phyloP scores from a whole-genome alignment of 1,284 basidiomycete genomes.

The Rhodotorula glutinis region DNA sequence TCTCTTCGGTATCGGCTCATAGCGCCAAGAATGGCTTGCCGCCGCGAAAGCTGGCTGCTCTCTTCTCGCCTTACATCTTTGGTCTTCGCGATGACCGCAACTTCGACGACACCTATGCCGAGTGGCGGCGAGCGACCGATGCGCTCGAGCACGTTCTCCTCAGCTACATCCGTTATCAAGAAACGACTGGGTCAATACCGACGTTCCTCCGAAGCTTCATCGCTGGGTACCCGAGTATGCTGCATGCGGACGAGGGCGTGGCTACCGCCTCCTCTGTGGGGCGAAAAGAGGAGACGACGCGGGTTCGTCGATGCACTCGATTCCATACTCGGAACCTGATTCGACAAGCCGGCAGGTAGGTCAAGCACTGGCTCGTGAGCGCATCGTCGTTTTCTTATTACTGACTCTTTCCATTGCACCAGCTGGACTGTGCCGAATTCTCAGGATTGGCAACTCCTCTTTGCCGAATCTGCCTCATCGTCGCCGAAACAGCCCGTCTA shows the following conservation, averaged over 20 bases:
- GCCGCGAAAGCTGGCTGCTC: constrained; percentile 52
- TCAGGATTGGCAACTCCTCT: constrained; percentile 40
- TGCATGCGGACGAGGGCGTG: constrained; percentile 18
- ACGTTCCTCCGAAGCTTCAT: constrained; percentile 43
- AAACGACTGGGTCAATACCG: constrained; percentile 33
- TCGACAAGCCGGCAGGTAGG: constrained; percentile 17
- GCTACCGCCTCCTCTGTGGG: constrained; percentile 18
- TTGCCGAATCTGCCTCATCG: constrained; percentile 15
- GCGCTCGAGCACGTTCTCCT: constrained; percentile 85
- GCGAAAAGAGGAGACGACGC: constrained; percentile 31
- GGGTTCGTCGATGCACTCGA: constrained; percentile 34
- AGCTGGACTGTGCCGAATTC: constrained; percentile 44
- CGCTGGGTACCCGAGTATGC: constrained; percentile 35
- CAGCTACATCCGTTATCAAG: constrained; percentile 55
- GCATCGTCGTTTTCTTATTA: background rate
- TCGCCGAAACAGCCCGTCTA: constrained; percentile 31
- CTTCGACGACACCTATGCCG: constrained; percentile 72
- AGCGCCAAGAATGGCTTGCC: constrained; percentile 41
- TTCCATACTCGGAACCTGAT: constrained; percentile 44
- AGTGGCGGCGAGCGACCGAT: constrained; percentile 73
- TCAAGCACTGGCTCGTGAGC: no score
- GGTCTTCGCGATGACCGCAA: constrained; percentile 64
- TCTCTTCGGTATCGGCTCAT: constrained; percentile 32
- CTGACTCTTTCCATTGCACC: background rate
- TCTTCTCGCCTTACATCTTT: constrained; percentile 80